Base-by-base conservation (phyloP, 2,329 filamentous ascomycete genomes). In the Aspergillus clavatus region DNA sequence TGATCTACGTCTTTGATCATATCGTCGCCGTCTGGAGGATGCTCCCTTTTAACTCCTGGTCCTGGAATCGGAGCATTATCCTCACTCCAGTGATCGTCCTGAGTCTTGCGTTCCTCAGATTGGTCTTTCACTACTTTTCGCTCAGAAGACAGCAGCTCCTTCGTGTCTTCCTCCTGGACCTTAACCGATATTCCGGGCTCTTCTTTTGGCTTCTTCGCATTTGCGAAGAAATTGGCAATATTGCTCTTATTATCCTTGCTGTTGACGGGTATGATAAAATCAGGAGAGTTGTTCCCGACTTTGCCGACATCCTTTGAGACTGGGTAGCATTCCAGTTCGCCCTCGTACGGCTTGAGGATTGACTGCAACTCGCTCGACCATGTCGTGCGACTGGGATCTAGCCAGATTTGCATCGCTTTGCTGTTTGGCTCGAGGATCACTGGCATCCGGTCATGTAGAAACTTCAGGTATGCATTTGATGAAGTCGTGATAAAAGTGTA, bases 401-500 rank as follows among this genome's bases (percentile, higher is more conserved):
- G 75, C 89, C 89, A 96, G 4, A 66, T 81, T 43, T 72, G 77
- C 60, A 95, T 74, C 8, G 75, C 78, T 1, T 86, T 77, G 1
- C 84, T 88, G 3, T 82, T 82, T 4, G 86, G 82, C 5, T 96
- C 83, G 1, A 98, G 67, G 23, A 97, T 87, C 5, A 95, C 91
- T 0, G 93, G 93, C 93, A 98, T 98, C 12, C 93, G 83, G 60
- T 95, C 86, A 63, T 98, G 93, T 14, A 98, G 74, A 55, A 95
- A 97, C 22, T 76, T 82, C 39, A 97, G 75, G 63, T 91, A 86
- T 51, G 83, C 75, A 59, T 91, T 95, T 6, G 89, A 87, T 48
- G 84, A 79, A 1, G 91, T 97, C 1, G 93, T 98, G 65, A 97
- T 91, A 62, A 98, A 82, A 1, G 90, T 91, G 67, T 95, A 98